These are phyloP conservation scores for Pseudogymnoascus sp. DNA, from an alignment of 2,329 filamentous ascomycete species.

Conservation along the genomic window DNA sequence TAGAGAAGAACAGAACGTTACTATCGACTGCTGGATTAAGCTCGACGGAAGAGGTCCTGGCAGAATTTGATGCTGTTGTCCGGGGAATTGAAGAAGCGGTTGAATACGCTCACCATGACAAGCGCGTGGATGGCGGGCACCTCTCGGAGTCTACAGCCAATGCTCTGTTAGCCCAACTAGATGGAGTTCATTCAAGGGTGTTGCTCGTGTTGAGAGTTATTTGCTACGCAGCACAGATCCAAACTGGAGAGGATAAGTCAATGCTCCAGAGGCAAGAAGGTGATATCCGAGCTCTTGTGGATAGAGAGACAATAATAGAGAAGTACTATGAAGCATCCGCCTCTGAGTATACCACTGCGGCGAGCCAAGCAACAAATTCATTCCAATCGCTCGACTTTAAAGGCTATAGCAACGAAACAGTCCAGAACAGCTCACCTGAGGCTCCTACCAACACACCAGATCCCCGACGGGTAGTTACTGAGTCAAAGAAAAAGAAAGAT, in stretches of 20 bases:
- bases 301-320: not conserved
- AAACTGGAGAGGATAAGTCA: not conserved
- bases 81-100: not conserved
- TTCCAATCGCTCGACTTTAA: not conserved
- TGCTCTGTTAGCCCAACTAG: not conserved
- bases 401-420: not conserved
- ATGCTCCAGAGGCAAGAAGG: not conserved
- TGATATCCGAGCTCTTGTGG: not conserved
- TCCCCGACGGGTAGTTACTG: not conserved
- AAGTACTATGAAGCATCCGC: not conserved
- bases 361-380: not conserved
- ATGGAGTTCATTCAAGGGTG: not conserved
- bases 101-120: not conserved
- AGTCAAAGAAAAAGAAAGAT: not conserved
- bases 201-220: not conserved
- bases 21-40: not conserved
- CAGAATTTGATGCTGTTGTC: not conserved
- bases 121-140: not conserved
- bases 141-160: not conserved
- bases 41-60: not conserved
- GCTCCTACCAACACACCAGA: not conserved
- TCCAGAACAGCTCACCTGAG: not conserved
- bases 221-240: not conserved
- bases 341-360: not conserved
- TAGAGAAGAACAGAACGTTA: not conserved